Conservation (phyloP, 106 monocot genomes). For the Triglochin maritima region DNA sequence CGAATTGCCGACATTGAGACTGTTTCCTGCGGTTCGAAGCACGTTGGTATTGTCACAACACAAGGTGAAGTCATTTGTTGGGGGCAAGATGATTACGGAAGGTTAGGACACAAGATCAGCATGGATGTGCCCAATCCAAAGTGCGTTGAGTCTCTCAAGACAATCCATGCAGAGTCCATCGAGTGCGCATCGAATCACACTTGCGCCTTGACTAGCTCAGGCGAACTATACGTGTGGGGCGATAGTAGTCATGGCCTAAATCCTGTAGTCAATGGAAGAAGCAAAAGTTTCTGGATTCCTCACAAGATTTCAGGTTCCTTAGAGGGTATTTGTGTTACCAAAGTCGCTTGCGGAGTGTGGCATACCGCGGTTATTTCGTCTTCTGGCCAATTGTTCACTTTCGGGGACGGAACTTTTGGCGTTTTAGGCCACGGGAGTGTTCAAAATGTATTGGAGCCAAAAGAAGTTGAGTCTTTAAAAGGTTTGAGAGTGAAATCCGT, state of each 20-base stretch:
- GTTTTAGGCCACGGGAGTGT: slow-evolving; percentile 18
- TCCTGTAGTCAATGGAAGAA: not conserved
- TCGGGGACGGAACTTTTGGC: slow-evolving; percentile 18
- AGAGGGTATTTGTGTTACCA: not conserved
- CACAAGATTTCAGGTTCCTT: slow-evolving; percentile 8
- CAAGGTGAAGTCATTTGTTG: slow-evolving; percentile 72
- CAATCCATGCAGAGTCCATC: slow-evolving; percentile 26
- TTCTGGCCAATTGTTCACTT: slow-evolving; percentile 16
- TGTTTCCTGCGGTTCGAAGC: slow-evolving; percentile 48
- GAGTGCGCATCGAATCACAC: slow-evolving; percentile 61
- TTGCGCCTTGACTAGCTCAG: slow-evolving; percentile 61
- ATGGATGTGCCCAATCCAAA: slow-evolving; percentile 51
- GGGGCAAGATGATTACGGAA: slow-evolving; percentile 63
- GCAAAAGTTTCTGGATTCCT: slow-evolving; percentile 13
- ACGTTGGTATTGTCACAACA: slow-evolving; percentile 48
- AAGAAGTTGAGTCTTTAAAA: slow-evolving; percentile 19
- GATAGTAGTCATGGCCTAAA: slow-evolving; percentile 18
- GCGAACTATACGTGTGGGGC: slow-evolving; percentile 76
- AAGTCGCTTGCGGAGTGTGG: slow-evolving; percentile 21
- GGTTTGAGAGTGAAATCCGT: slow-evolving; percentile 15
- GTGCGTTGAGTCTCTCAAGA: slow-evolving; percentile 33
- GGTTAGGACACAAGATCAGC: slow-evolving; percentile 47
- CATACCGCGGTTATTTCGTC: slow-evolving; percentile 18
- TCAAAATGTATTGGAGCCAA: slow-evolving; percentile 5
- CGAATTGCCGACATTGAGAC: slow-evolving; percentile 37